These are phyloP conservation scores for Aspergillus brasiliensis DNA, from an alignment of 2,329 filamentous ascomycete species.

Conservation along the genomic window DNA sequence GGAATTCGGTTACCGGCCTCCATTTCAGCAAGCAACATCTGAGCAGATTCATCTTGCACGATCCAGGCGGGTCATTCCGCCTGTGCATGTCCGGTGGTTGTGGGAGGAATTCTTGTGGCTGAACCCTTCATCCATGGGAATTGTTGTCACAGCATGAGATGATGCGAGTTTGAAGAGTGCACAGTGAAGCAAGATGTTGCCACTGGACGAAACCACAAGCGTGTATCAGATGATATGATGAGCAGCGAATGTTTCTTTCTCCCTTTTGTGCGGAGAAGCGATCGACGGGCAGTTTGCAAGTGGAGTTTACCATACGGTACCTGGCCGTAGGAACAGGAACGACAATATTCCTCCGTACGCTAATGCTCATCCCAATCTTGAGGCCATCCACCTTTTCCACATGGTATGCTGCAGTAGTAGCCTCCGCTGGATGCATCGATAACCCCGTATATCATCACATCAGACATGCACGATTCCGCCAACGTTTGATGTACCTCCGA, in stretches of 20 bases:
- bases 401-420: neutral
- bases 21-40: neutral
- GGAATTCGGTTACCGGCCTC: neutral
- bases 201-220: neutral
- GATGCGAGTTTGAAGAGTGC: no score
- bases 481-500: no score
- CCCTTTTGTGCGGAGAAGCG: slow-evolving; percentile 5
- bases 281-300: slow-evolving; percentile 9
- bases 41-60: slow-evolving; percentile 3
- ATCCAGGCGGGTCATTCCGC: neutral
- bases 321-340: neutral
- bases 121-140: neutral
- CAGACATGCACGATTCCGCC: neutral
- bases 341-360: neutral
- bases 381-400: neutral
- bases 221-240: neutral
- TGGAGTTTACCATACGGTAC: slow-evolving; percentile 10
- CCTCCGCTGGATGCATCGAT: neutral
- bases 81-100: neutral
- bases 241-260: neutral
- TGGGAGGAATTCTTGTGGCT: neutral
- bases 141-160: neutral
- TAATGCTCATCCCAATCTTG: slow-evolving; percentile 4
- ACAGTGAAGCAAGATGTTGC: no score
- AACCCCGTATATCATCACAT: neutral